These are phyloP conservation scores for Colletotrichum sp. DNA, from an alignment of 2,329 filamentous ascomycete species.

Conservation along the genomic window DNA sequence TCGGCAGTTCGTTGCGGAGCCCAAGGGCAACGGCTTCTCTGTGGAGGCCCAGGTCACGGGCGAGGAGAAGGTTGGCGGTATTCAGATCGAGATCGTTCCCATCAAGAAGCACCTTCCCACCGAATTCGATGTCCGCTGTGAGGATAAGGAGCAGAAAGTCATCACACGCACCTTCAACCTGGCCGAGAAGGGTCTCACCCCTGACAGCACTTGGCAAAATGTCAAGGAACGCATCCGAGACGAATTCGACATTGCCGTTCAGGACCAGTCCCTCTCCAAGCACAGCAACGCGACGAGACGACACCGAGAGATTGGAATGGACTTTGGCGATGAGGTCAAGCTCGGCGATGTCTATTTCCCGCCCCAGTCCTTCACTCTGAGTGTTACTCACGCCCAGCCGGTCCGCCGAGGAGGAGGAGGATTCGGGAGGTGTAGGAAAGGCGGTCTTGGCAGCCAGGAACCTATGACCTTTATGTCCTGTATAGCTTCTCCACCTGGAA, in stretches of 20 bases:
- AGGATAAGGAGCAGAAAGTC: conserved; percentile 3
- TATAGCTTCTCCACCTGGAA: background rate
- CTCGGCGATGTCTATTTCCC: conserved; percentile 22
- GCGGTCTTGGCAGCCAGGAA: background rate
- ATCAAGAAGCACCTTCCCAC: conserved; percentile 10
- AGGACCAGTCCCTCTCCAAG: background rate
- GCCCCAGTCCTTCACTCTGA: conserved; percentile 4
- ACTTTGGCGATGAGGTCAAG: conserved; percentile 1
- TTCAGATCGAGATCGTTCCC: conserved; percentile 46
- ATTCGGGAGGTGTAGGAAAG: background rate
- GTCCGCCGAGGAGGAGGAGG: background rate
- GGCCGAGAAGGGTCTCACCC: background rate
- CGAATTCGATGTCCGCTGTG: conserved; percentile 18
- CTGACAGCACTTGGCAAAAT: conserved; percentile 18
- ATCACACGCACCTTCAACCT: conserved; percentile 18
- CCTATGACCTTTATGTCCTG: background rate
- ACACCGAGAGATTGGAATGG: background rate
- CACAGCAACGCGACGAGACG: background rate
- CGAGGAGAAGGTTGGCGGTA: conserved; percentile 39
- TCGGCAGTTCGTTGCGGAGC: conserved; percentile 53
- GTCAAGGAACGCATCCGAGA: conserved; percentile 14
- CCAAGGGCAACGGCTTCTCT: conserved; percentile 42
- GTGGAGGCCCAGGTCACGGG: conserved; percentile 51
- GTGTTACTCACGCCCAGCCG: background rate
- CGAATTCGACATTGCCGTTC: conserved; percentile 11